phyloP scores from a whole-genome alignment of 108 stramenopile genomes.

The Bacterosira constricta region DNA sequence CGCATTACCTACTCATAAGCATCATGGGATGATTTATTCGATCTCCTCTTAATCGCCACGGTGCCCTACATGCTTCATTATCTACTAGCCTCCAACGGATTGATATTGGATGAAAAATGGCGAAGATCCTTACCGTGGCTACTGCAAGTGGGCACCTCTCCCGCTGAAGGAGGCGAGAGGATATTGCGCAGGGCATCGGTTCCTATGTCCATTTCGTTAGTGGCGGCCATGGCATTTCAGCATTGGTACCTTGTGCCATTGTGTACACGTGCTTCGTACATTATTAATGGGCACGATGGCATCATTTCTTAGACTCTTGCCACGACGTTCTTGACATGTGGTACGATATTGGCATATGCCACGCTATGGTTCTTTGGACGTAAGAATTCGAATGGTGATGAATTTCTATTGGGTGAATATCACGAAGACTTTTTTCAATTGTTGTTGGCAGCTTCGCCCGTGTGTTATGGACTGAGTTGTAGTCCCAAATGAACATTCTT shows the following conservation, averaged over 20 bases:
- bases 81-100: constrained; percentile 38
- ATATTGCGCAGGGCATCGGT: constrained; percentile 56
- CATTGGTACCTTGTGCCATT: constrained; percentile 73
- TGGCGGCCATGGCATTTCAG: constrained; percentile 67
- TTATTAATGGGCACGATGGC: constrained; percentile 70
- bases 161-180: constrained; percentile 29
- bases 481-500: constrained; percentile 78
- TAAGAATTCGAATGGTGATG: constrained; percentile 50
- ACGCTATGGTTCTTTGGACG: constrained; percentile 69
- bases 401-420: constrained; percentile 75
- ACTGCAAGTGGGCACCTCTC: constrained; percentile 37
- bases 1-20: constrained; percentile 65
- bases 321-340: constrained; percentile 56
- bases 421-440: constrained; percentile 84
- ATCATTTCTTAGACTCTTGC: constrained; percentile 31
- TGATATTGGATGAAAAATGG: constrained; percentile 32
- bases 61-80: constrained; percentile 76
- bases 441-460: constrained; percentile 48
- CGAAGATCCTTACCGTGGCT: constrained; percentile 42
- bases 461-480: constrained; percentile 67
- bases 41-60: constrained; percentile 60
- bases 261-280: constrained; percentile 63
- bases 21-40: constrained; percentile 67
- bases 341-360: constrained; percentile 50
- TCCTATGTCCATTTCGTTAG: constrained; percentile 52